These are phyloP conservation scores for Termitomyces sp. DNA, from an alignment of 768 basidiomycete species.

Conservation along the genomic window DNA sequence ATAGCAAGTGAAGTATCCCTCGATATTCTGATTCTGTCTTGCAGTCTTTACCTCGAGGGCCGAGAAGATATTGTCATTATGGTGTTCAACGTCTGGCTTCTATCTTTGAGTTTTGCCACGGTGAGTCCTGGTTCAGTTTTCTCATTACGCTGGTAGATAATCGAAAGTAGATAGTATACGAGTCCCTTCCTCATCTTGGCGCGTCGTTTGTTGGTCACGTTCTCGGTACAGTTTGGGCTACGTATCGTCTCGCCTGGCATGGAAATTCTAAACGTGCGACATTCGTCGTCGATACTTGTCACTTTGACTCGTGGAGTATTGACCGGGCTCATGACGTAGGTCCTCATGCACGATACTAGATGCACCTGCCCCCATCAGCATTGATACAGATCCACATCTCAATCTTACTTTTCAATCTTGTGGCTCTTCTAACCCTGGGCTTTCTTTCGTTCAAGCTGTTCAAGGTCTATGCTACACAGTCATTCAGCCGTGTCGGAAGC, in stretches of 20 bases:
- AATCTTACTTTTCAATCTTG: conserved; percentile 30
- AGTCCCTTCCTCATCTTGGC: conserved; percentile 47
- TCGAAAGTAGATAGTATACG: conserved; percentile 35
- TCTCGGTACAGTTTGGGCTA: conserved; percentile 42
- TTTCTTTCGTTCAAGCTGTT: conserved; percentile 37
- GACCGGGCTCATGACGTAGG: conserved; percentile 27
- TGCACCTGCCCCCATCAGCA: not conserved
- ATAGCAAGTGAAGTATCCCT: not conserved
- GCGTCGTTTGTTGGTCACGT: conserved; percentile 41
- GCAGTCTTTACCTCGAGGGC: conserved; percentile 31
- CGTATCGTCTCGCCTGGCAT: conserved; percentile 33
- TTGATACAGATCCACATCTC: conserved; percentile 25
- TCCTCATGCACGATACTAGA: not conserved
- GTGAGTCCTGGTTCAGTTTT: conserved; percentile 22
- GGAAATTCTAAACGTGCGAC: conserved; percentile 24
- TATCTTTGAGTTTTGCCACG: conserved; percentile 38
- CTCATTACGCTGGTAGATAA: not conserved
- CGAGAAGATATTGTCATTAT: conserved; percentile 45
- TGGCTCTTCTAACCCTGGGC: conserved; percentile 29
- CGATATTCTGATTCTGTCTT: not conserved
- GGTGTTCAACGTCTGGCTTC: conserved; percentile 42
- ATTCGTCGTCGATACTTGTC: conserved; percentile 32
- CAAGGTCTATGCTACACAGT: conserved; percentile 40
- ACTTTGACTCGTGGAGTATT: conserved; percentile 35
- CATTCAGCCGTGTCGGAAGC: conserved; percentile 46